Conservation (phyloP, 352 stramenopile genomes). For the Phytophthora pinifolia region DNA sequence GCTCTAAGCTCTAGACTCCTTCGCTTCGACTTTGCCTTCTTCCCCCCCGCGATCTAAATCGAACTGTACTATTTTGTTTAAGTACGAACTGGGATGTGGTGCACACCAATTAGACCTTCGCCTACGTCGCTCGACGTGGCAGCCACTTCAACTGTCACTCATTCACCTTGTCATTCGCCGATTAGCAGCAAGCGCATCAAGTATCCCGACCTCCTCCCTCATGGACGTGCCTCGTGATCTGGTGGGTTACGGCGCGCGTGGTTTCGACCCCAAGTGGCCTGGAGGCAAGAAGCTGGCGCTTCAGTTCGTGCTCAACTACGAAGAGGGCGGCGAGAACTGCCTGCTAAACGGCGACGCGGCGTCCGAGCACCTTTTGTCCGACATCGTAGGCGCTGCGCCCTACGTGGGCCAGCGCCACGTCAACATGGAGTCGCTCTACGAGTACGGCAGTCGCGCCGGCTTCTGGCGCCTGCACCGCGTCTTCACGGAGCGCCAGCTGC, state of each 20-base stretch:
- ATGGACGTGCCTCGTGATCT: conserved; percentile 62
- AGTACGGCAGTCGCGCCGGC: conserved; percentile 93
- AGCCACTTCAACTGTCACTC: conserved; percentile 14
- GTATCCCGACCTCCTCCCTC: not conserved
- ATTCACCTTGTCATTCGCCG: conserved; percentile 4
- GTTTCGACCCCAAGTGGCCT: conserved; percentile 83
- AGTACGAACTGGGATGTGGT: not conserved
- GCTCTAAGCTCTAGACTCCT: no score
- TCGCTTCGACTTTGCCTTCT: conserved; percentile 13
- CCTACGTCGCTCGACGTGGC: not conserved
- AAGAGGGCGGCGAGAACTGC: conserved; percentile 95
- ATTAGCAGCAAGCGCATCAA: conserved; percentile 11
- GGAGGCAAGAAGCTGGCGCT: conserved; percentile 82
- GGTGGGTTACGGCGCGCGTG: conserved; percentile 82
- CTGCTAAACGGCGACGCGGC: conserved; percentile 88
- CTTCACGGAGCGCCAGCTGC: conserved; percentile 88
- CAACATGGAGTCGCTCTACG: conserved; percentile 97
- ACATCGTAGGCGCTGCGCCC: conserved; percentile 88
- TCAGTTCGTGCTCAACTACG: conserved; percentile 97
- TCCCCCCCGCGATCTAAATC: not conserved
- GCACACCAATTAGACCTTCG: no score
- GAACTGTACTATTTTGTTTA: not conserved
- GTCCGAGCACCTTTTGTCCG: conserved; percentile 92
- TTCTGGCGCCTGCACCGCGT: conserved; percentile 95
- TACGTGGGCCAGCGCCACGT: conserved; percentile 76